Base-by-base conservation (phyloP, 148 eudicot species). In the Rhododendron molle region DNA sequence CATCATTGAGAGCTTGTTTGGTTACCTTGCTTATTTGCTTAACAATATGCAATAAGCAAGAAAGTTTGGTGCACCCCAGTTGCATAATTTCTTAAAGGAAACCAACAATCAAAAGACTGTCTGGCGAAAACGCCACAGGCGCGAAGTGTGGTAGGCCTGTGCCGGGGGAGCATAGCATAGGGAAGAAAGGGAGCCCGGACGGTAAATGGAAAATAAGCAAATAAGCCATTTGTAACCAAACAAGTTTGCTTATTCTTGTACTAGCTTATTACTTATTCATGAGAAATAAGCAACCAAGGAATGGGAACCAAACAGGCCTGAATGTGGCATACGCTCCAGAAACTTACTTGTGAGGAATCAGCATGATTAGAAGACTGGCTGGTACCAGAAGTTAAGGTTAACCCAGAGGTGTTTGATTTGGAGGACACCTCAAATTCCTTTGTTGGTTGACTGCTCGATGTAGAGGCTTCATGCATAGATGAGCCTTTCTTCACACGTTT, bases 401-500 rank as follows among this genome's bases (percentile, higher is more conserved):
- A 43, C 43, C 90, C 87, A 83, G 93, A 89, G 82, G 91, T 89
- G 91, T 93, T 92, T 86, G 93, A 87, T 90, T 92, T 92, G 56
- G 92, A 88, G 85, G 90, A 94, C 79, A 90, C 89, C 82, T 94
- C 96, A 81, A 80, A 80, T 80, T 97, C 98, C 86, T 91, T 97
- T 78, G 87, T 84, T 36, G 90, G 47, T 78, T 89, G 90, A 86
- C 87, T 85, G 83, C 85, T 87, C 26, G 96, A 89, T 83, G 90
- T 87, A 85, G 94, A 88, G 83, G 90, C 91, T 78, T 97, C 99
- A 78, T 88, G 89, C 32, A 62, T 50, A 30, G 91, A 86, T 81
- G 94, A 85, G 71, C 94, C 95, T 87, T 97, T 97, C 88, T 94
- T 95, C 83, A 90, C 94, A 44, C 98, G 94, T 87, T 93, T 95